These are phyloP conservation scores for Aureobasidium musti DNA, from an alignment of 2,329 filamentous ascomycete genomes.

Conservation along the genomic window DNA sequence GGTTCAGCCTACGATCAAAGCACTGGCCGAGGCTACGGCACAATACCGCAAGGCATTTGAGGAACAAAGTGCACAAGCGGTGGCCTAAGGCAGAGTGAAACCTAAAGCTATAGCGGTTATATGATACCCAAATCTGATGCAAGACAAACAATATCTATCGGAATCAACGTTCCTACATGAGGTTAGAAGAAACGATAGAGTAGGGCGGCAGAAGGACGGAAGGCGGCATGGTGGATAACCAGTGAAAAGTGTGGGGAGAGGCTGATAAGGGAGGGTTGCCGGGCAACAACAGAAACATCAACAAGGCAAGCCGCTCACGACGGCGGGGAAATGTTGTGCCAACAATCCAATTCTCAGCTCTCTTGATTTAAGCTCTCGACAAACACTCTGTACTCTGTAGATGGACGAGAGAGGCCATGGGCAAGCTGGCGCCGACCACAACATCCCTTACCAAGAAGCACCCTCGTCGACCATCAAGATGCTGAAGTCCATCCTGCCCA, in stretches of 20 bases:
- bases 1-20: slow-evolving; percentile 70
- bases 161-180: slow-evolving; percentile 7
- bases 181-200: slow-evolving; percentile 3
- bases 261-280: slow-evolving; percentile 24
- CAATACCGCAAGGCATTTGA: slow-evolving; percentile 71
- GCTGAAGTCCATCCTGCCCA: slow-evolving; percentile 56
- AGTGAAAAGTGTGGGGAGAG: slow-evolving; percentile 14
- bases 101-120: not conserved
- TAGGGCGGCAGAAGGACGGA: not conserved
- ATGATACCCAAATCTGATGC: not conserved
- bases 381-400: not conserved
- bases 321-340: slow-evolving; percentile 19
- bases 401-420: slow-evolving; percentile 26
- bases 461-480: slow-evolving; percentile 39
- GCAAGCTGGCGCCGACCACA: not conserved
- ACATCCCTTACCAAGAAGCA: not conserved
- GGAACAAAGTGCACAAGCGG: slow-evolving; percentile 49
- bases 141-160: not conserved
- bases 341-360: slow-evolving; percentile 4
- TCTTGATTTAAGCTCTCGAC: slow-evolving; percentile 1
- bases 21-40: slow-evolving; percentile 68
- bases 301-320: not conserved
- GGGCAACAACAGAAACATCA: slow-evolving; percentile 23
- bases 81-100: not conserved
- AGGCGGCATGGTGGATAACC: slow-evolving; percentile 9